These are phyloP conservation scores for Asterochloris sp. DNA, from an alignment of 139 green algal genomes.

Conservation along the genomic window DNA sequence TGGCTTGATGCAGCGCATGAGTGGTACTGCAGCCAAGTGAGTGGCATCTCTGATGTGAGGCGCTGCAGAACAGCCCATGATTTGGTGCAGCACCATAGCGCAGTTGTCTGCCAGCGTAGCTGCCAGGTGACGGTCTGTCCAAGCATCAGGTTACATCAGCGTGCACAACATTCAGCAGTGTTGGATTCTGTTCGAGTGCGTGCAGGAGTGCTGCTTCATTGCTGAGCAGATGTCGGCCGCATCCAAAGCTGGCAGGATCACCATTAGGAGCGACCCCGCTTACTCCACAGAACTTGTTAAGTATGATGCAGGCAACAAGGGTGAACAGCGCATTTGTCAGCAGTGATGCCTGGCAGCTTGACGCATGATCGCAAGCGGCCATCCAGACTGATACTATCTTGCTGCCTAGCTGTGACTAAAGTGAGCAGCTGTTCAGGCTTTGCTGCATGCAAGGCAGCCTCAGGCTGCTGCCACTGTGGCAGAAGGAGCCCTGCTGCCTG, in stretches of 20 bases:
- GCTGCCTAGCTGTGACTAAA: not conserved
- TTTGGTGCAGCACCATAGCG: not conserved
- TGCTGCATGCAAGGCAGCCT: not conserved
- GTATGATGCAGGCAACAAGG: not conserved
- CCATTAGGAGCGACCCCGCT: not conserved
- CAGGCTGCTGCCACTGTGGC: not conserved
- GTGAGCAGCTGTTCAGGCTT: not conserved
- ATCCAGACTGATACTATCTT: not conserved
- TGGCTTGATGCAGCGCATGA: slow-evolving; percentile 3
- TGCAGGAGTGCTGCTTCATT: slow-evolving; percentile 1
- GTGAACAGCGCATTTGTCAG: not conserved
- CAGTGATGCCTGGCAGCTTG: not conserved
- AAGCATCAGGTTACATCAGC: not conserved
- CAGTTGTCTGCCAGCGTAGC: not conserved
- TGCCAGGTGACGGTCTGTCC: not conserved
- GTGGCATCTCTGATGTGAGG: not conserved
- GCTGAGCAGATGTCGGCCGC: not conserved
- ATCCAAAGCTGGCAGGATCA: slow-evolving; percentile 4
- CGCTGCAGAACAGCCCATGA: not conserved
- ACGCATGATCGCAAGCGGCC: not conserved
- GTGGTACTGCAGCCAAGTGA: slow-evolving; percentile 34
- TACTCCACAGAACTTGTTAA: slow-evolving; percentile 5
- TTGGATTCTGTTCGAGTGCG: not conserved
- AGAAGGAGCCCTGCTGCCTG: not conserved
- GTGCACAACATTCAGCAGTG: not conserved